phyloP scores from a whole-genome alignment of 768 basidiomycete species.

The Lactarius evosmus region DNA sequence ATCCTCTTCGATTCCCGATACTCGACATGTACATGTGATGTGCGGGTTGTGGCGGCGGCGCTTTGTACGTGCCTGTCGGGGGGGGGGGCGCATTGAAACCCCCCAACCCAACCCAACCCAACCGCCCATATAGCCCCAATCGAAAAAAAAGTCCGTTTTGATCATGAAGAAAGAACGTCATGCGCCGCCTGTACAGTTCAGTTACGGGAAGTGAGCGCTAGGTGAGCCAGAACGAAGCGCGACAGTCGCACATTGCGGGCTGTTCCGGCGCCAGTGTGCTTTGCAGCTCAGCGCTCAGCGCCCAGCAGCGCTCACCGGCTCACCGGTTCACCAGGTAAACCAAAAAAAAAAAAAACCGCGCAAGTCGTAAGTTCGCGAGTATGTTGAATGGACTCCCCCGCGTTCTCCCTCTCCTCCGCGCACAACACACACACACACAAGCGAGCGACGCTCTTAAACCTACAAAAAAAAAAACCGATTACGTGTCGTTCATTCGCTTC shows the following conservation, averaged over 20 bases:
- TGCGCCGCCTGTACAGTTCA: neutral
- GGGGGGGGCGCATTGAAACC: neutral
- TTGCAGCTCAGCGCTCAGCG: neutral
- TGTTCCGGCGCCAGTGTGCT: neutral
- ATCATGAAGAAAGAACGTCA: too few relatives aligned
- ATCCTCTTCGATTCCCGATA: neutral
- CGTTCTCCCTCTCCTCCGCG: neutral
- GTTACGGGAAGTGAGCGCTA: neutral
- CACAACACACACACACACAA: too few relatives aligned
- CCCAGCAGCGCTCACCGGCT: too few relatives aligned
- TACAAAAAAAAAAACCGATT: neutral
- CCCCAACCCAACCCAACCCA: too few relatives aligned
- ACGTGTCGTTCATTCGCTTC: neutral
- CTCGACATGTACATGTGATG: neutral
- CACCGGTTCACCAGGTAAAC: too few relatives aligned
- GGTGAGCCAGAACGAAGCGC: neutral
- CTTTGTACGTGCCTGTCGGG: neutral
- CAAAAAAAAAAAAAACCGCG: neutral
- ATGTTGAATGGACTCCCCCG: too few relatives aligned
- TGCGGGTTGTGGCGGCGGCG: neutral
- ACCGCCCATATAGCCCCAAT: too few relatives aligned
- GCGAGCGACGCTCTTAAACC: neutral
- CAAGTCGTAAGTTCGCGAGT: too few relatives aligned
- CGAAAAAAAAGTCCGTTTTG: too few relatives aligned
- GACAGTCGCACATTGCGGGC: neutral